Evolutionary conservation across 768 basidiomycete genomes (phyloP).

Genomic region (Tricholoma flavovirens): DNA sequence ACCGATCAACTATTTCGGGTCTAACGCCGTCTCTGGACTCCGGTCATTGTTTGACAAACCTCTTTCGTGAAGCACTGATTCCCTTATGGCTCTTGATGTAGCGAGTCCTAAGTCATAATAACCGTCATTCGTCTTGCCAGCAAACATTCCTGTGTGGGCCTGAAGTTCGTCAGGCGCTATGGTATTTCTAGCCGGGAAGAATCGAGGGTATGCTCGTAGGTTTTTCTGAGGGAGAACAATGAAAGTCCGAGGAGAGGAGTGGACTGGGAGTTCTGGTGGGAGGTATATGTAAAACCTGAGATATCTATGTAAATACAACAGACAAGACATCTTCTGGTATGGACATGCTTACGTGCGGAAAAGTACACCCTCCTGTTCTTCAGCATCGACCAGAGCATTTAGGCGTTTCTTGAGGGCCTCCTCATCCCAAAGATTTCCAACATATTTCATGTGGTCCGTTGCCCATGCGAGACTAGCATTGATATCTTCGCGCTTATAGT

Average conservation of each 20-base stretch:
- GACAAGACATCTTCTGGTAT: neutral
- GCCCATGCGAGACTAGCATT: constrained; percentile 67
- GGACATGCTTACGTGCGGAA: constrained; percentile 61
- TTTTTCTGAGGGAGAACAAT: constrained; percentile 61
- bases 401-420: constrained; percentile 54
- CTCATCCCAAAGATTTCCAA: constrained; percentile 82
- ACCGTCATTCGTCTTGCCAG: constrained; percentile 74
- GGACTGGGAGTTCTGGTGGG: constrained; percentile 59
- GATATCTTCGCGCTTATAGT: constrained; percentile 75
- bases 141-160: constrained; percentile 90
- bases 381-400: constrained; percentile 53
- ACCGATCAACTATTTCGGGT: neutral
- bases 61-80: constrained; percentile 38
- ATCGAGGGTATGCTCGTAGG: constrained; percentile 45
- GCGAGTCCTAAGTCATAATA: constrained; percentile 82
- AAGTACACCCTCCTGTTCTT: constrained; percentile 54
- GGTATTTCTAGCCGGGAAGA: constrained; percentile 59
- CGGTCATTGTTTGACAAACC: constrained; percentile 7
- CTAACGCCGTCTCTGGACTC: neutral
- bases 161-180: constrained; percentile 70
- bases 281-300: constrained; percentile 75
- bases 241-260: constrained; percentile 62
- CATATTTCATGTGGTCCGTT: constrained; percentile 86
- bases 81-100: constrained; percentile 55
- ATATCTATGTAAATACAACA: neutral